phyloP scores from a whole-genome alignment of 176 grass and related monocot genomes.

The Zoysia japonica region DNA sequence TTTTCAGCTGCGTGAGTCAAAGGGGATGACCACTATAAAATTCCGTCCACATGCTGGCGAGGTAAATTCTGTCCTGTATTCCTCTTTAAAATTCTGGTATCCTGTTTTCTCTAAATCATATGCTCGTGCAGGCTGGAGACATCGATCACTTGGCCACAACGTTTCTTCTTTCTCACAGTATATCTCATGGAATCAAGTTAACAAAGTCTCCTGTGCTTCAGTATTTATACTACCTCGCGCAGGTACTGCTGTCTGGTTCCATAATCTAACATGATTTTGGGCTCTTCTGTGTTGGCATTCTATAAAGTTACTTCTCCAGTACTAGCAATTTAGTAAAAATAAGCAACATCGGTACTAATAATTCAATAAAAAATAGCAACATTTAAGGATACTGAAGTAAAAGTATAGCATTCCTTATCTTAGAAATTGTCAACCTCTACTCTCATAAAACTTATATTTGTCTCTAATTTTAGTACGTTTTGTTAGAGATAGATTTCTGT shows the following conservation, averaged over 20 bases:
- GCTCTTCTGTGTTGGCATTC: too few species aligned
- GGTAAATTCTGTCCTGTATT: conserved; percentile 32
- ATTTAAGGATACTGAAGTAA: neutral
- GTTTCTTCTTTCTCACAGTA: conserved; percentile 84
- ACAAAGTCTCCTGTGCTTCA: conserved; percentile 98
- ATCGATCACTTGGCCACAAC: conserved; percentile 90
- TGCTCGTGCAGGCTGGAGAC: conserved; percentile 68
- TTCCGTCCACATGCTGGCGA: conserved; percentile 97
- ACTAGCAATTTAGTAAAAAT: neutral
- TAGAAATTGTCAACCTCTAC: neutral
- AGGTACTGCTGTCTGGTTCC: conserved; percentile 49
- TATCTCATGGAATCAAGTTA: conserved; percentile 95
- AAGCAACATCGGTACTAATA: too few species aligned
- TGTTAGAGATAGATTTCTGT: too few species aligned
- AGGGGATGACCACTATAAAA: conserved; percentile 97
- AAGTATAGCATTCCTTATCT: neutral
- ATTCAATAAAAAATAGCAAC: neutral
- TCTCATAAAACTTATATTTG: neutral
- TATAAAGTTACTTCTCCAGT: neutral
- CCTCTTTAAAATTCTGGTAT: too few species aligned
- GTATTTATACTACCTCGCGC: conserved; percentile 92
- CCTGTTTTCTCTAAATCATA: too few species aligned
- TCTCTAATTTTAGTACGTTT: too few species aligned
- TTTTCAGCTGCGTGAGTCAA: conserved; percentile 88
- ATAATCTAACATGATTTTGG: too few species aligned